Conservation (phyloP, 768 basidiomycete genomes). For the Podaxis sp. region DNA sequence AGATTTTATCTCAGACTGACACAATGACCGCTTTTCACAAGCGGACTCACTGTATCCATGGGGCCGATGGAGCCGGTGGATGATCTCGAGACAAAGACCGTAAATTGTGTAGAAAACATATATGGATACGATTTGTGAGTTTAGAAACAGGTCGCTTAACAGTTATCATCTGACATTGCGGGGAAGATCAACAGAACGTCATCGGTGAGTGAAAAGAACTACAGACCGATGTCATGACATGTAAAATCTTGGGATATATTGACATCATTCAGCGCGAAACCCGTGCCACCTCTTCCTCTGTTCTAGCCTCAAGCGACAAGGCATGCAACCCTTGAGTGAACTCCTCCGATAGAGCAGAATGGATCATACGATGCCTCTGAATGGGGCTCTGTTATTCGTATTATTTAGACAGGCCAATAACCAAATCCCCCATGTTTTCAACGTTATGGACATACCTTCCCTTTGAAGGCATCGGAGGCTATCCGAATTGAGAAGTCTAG, state of each 20-base stretch:
- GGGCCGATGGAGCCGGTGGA: conserved; percentile 2
- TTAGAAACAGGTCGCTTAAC: conserved; percentile 9
- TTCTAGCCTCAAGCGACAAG: conserved; percentile 72
- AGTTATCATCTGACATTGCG: background rate
- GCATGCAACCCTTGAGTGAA: conserved; percentile 72
- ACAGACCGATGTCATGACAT: conserved; percentile 4
- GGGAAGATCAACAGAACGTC: conserved; percentile 1
- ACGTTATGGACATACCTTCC: conserved; percentile 51
- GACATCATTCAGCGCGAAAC: background rate
- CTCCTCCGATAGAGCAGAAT: conserved; percentile 70
- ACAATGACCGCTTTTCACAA: conserved; percentile 6
- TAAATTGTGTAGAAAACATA: conserved; percentile 1
- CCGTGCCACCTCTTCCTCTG: conserved; percentile 44
- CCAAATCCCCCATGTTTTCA: conserved; percentile 5
- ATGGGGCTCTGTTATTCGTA: conserved; percentile 53
- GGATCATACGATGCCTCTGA: conserved; percentile 80
- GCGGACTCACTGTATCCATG: conserved; percentile 13
- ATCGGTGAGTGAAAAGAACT: background rate
- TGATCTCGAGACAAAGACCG: conserved; percentile 5
- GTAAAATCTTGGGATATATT: background rate
- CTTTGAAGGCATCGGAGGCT: conserved; percentile 69
- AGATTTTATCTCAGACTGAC: conserved; percentile 8
- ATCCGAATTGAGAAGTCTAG: conserved; percentile 77
- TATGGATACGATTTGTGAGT: conserved; percentile 5
- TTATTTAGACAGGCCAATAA: conserved; percentile 14